A percentile compares a stretch with the other conserved stretches of the same genome.
These are phyloP conservation scores for Parasitella parasitica DNA, from an alignment of 371 early-diverging fungal species.

Conservation along the genomic window DNA sequence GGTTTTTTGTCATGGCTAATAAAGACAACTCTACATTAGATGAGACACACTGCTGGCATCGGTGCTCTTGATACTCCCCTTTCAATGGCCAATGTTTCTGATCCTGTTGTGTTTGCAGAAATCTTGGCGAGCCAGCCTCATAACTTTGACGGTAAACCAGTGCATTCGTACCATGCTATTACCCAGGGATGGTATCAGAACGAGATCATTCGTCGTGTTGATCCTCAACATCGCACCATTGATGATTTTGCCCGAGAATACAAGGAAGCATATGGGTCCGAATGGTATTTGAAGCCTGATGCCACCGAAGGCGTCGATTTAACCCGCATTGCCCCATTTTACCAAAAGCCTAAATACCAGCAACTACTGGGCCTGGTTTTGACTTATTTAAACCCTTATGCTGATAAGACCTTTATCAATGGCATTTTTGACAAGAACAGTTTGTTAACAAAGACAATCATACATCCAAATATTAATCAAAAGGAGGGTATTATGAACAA, in stretches of 20 bases:
- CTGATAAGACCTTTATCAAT: neutral
- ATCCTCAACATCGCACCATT: conserved; percentile 52
- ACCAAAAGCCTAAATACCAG: neutral
- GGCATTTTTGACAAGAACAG: conserved; percentile 9
- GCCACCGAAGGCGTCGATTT: conserved; percentile 38
- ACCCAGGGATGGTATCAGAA: conserved; percentile 76
- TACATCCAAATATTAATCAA: conserved; percentile 1
- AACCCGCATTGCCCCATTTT: conserved; percentile 2
- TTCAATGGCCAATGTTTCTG: conserved; percentile 25
- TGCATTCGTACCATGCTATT: conserved; percentile 64
- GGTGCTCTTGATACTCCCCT: conserved; percentile 52
- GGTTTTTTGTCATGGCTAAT: too few species aligned
- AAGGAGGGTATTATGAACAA: neutral
- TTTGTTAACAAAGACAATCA: neutral
- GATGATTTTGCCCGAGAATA: conserved; percentile 60
- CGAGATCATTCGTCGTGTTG: conserved; percentile 64
- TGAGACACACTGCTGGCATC: conserved; percentile 70
- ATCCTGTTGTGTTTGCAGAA: conserved; percentile 33
- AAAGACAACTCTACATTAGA: conserved; percentile 16
- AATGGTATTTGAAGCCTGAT: conserved; percentile 55
- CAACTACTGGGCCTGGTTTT: neutral
- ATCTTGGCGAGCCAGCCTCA: conserved; percentile 64
- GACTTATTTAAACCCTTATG: neutral
- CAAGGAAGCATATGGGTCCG: conserved; percentile 38
- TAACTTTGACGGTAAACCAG: conserved; percentile 53